These are phyloP conservation scores for Cenococcum geophilum DNA, from an alignment of 495 filamentous ascomycete genomes.

Conservation along the genomic window DNA sequence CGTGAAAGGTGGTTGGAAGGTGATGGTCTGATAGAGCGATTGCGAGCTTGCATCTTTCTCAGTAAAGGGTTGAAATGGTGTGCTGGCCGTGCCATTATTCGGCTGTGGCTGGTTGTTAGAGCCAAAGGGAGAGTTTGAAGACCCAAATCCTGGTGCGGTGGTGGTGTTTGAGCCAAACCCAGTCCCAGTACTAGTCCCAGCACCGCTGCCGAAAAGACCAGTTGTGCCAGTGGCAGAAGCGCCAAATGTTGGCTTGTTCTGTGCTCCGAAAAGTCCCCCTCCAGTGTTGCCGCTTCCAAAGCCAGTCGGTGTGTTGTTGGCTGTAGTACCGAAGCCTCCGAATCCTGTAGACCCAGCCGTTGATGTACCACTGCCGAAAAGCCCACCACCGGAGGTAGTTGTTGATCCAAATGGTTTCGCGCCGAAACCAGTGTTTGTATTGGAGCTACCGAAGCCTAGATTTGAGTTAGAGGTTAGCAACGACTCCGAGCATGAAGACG, in stretches of 20 bases:
- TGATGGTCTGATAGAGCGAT: constrained; percentile 78
- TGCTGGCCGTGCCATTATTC: constrained; percentile 63
- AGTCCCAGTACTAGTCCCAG: constrained; percentile 18
- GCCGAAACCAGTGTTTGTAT: constrained; percentile 29
- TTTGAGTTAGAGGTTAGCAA: neutral
- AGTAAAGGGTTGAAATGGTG: constrained; percentile 64
- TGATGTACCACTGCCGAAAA: constrained; percentile 26
- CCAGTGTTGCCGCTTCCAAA: constrained; percentile 44
- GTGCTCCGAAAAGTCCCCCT: constrained; percentile 46
- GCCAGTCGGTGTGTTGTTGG: constrained; percentile 45
- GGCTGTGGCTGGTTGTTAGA: constrained; percentile 36
- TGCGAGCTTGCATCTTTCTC: constrained; percentile 70
- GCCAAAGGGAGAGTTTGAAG: constrained; percentile 36
- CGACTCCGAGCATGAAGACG: neutral
- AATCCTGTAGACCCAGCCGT: constrained; percentile 20
- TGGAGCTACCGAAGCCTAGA: constrained; percentile 26
- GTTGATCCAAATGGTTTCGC: constrained; percentile 23
- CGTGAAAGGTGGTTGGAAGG: constrained; percentile 77
- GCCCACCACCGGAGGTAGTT: constrained; percentile 21
- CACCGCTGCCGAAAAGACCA: constrained; percentile 31
- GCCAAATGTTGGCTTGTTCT: constrained; percentile 35
- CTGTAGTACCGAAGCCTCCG: constrained; percentile 48
- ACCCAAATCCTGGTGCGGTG: constrained; percentile 44
- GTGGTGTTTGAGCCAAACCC: constrained; percentile 42
- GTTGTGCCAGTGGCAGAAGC: constrained; percentile 36